A percentile compares a stretch with the other conserved stretches of the same genome.
phyloP scores from a whole-genome alignment of 2,329 filamentous ascomycete species.

The Penicillium concentricum region DNA sequence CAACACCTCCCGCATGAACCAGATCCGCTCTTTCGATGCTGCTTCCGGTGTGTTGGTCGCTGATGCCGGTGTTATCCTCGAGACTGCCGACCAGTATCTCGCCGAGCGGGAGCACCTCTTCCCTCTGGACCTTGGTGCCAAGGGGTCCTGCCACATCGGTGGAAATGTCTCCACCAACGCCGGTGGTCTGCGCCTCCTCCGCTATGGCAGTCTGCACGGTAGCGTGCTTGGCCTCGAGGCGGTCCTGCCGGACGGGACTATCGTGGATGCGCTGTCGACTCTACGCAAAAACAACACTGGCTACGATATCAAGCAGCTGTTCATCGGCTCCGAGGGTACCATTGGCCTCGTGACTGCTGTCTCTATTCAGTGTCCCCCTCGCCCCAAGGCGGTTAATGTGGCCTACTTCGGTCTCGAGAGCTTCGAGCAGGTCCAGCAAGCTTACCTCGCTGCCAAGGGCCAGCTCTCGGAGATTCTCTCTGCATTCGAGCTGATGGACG shows the following conservation, averaged over 20 bases:
- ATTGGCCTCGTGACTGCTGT: conserved; percentile 91
- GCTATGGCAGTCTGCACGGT: conserved; percentile 93
- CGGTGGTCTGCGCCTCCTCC: conserved; percentile 80
- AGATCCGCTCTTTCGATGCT: conserved; percentile 87
- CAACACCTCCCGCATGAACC: conserved; percentile 85
- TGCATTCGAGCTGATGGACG: conserved; percentile 97
- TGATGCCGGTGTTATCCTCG: conserved; percentile 88
- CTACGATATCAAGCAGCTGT: conserved; percentile 94
- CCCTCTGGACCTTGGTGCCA: conserved; percentile 94
- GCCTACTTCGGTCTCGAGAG: conserved; percentile 90
- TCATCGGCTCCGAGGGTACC: conserved; percentile 93
- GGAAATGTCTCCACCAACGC: conserved; percentile 96
- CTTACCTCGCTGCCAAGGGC: conserved; percentile 83
- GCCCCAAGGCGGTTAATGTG: conserved; percentile 85
- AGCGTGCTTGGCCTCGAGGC: conserved; percentile 90
- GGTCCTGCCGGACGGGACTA: conserved; percentile 87
- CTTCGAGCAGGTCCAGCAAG: conserved; percentile 81
- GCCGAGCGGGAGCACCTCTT: conserved; percentile 85
- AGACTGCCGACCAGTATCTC: conserved; percentile 82
- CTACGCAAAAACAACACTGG: conserved; percentile 98
- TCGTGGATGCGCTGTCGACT: conserved; percentile 83
- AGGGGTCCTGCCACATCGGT: conserved; percentile 94
- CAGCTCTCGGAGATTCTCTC: conserved; percentile 94
- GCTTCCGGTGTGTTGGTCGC: conserved; percentile 86
- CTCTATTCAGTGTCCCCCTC: conserved; percentile 83